These are phyloP conservation scores for Phytopythium chamaehyphon DNA, from an alignment of 352 stramenopile genomes.

Conservation along the genomic window DNA sequence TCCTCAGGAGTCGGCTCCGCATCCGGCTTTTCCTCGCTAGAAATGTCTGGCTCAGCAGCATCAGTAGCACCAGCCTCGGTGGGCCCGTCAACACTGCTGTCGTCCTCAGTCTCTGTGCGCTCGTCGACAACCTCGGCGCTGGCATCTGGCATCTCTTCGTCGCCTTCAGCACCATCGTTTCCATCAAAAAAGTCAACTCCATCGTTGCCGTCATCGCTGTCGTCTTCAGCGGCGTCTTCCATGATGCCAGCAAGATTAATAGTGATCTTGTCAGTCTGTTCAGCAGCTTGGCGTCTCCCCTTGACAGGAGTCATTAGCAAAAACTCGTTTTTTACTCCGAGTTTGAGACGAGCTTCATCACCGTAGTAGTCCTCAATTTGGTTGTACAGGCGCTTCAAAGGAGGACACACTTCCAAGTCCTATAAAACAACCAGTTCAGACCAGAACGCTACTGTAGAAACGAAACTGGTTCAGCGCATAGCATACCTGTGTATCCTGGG, in stretches of 20 bases:
- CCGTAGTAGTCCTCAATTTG: conserved; percentile 68
- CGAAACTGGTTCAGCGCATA: too few species aligned
- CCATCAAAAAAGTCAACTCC: conserved; percentile 32
- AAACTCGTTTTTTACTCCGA: conserved; percentile 55
- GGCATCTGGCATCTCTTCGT: conserved; percentile 11
- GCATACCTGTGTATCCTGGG: conserved; percentile 49
- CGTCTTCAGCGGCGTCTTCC: conserved; percentile 31
- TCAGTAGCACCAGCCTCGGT: conserved; percentile 24
- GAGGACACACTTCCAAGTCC: conserved; percentile 58
- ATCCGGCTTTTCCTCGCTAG: conserved; percentile 22
- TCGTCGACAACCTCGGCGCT: conserved; percentile 17
- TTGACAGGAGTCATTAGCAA: conserved; percentile 55
- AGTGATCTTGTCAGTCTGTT: conserved; percentile 23
- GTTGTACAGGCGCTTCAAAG: conserved; percentile 62
- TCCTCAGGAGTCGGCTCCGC: conserved; percentile 7
- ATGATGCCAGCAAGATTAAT: conserved; percentile 37
- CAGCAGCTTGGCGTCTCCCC: conserved; percentile 22
- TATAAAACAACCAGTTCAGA: conserved; percentile 5
- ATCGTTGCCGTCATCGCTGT: conserved; percentile 36
- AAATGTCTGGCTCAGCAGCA: conserved; percentile 15
- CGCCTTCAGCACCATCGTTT: conserved; percentile 32
- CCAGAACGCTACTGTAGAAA: not conserved
- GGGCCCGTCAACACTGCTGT: conserved; percentile 21
- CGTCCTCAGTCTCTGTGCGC: conserved; percentile 14
- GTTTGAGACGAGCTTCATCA: conserved; percentile 43